Evolutionary conservation across 2,329 filamentous ascomycete species (phyloP), one percentile per base, ranked within the genome.

Genomic region (Zymoseptoria passerinii): DNA sequence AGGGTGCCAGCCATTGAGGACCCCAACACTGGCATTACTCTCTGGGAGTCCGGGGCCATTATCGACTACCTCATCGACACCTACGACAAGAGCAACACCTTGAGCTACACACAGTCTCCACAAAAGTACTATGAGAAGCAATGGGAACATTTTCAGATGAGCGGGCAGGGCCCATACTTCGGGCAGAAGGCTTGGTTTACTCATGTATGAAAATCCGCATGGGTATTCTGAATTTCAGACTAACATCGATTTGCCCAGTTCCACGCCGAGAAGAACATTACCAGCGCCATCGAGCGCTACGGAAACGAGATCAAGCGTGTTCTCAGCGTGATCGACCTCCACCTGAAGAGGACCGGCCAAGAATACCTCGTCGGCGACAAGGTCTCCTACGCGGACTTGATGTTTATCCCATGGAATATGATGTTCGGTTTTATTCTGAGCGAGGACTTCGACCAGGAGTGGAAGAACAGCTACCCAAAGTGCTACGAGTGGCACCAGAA

Each of bases 151-250:
- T 73, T 72, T 60, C 71, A 74, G 50, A 66, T 62, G 58, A 50
- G 48, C 16, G 68, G 68, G 2, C 71, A 61, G 55, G 71, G 71
- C 0, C 72, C 72, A 2, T 73, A 73, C 53, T 73, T 74, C 56
- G 78, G 78, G 8, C 78, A 80, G 62, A 70, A 67, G 0, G 69
- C 68, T 20, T 80, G 77, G 77, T 79, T 77, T 66, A 66, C 56
- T 8, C 35, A 57, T 48, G 75, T 73, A 56, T n/a, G n/a, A n/a
- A n/a, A n/a, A n/a, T n/a, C n/a, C n/a, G n/a, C n/a, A n/a, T n/a
- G n/a, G n/a, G n/a, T n/a, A n/a, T n/a, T n/a, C n/a, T n/a, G n/a
- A n/a, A n/a, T n/a, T n/a, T n/a, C 23, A 23, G 10, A 13, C 49
- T 50, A 13, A 50, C n/a, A 10, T 0, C 5, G 16, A 27, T 28